Conservation (phyloP, 2,329 filamentous ascomycete species). For the Thelonectria olida region DNA sequence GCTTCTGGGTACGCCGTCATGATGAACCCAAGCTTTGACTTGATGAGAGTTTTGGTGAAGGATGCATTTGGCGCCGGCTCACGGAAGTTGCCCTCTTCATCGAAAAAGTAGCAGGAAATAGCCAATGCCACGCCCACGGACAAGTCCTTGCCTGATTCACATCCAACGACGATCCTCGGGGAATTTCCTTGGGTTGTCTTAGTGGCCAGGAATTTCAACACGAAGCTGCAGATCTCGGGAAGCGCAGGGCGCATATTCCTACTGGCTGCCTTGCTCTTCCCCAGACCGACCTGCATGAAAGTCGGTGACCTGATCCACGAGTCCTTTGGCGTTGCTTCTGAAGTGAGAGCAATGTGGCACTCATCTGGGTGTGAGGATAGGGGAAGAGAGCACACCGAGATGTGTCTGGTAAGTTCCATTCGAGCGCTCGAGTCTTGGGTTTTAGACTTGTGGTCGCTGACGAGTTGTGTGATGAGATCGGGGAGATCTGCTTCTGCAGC, state of each 20-base stretch:
- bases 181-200: not conserved
- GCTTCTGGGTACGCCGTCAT: constrained; percentile 80
- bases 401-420: constrained; percentile 46
- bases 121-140: constrained; percentile 81
- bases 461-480: constrained; percentile 57
- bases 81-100: constrained; percentile 65
- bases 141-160: constrained; percentile 81
- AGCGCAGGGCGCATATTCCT: constrained; percentile 82
- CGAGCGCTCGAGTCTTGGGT: constrained; percentile 15
- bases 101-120: constrained; percentile 77
- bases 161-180: constrained; percentile 66
- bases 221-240: constrained; percentile 67
- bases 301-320: constrained; percentile 49
- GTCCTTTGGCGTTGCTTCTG: constrained; percentile 55
- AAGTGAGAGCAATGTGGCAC: constrained; percentile 55
- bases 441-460: constrained; percentile 42
- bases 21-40: constrained; percentile 81
- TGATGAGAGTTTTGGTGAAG: constrained; percentile 80
- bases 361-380: constrained; percentile 28
- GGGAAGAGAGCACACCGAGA: constrained; percentile 50
- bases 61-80: constrained; percentile 32
- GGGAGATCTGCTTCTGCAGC: constrained; percentile 72
- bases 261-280: constrained; percentile 79
- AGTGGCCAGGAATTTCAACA: constrained; percentile 48
- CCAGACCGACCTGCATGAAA: constrained; percentile 69